These are phyloP conservation scores for Grammothele lineata DNA, from an alignment of 768 basidiomycete species.

Conservation along the genomic window DNA sequence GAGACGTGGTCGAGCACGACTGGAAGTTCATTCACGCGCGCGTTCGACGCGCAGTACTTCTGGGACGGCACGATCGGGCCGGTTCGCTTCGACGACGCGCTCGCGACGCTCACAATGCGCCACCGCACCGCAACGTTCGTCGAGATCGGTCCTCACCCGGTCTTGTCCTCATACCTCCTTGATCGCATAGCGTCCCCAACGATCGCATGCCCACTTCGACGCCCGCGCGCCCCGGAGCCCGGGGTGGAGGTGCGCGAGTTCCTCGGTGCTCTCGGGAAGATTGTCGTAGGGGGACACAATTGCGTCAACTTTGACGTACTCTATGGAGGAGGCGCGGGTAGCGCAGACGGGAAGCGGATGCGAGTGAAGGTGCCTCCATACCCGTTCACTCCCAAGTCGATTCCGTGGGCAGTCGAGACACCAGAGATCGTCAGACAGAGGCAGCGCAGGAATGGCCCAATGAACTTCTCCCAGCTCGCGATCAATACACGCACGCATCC, in stretches of 20 bases:
- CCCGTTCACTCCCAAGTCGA: slow-evolving; percentile 28
- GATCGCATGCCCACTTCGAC: too few relatives aligned
- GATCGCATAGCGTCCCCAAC: too few relatives aligned
- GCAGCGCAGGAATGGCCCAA: slow-evolving; percentile 28
- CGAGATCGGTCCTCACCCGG: slow-evolving; percentile 39
- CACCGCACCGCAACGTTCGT: slow-evolving; percentile 28
- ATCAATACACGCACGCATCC: slow-evolving; percentile 36
- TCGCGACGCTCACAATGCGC: slow-evolving; percentile 20
- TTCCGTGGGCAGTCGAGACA: slow-evolving; percentile 20
- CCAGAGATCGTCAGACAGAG: slow-evolving; percentile 18
- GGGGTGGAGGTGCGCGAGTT: slow-evolving; percentile 24
- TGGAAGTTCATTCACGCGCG: slow-evolving; percentile 19
- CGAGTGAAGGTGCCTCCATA: slow-evolving; percentile 15
- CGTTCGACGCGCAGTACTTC: slow-evolving; percentile 35
- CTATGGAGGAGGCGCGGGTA: too few relatives aligned
- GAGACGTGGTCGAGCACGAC: slow-evolving; percentile 36
- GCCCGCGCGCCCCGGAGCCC: too few relatives aligned
- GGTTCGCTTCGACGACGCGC: slow-evolving; percentile 33
- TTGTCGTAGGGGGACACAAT: slow-evolving; percentile 28
- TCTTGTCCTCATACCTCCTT: slow-evolving; percentile 32
- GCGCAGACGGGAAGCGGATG: too few relatives aligned
- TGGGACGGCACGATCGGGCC: slow-evolving; percentile 37
- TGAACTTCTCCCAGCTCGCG: slow-evolving; percentile 32
- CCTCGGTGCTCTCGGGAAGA: slow-evolving; percentile 26
- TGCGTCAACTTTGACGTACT: slow-evolving; percentile 29